phyloP scores from a whole-genome alignment of 768 basidiomycete genomes.

The Podaxis sp. region DNA sequence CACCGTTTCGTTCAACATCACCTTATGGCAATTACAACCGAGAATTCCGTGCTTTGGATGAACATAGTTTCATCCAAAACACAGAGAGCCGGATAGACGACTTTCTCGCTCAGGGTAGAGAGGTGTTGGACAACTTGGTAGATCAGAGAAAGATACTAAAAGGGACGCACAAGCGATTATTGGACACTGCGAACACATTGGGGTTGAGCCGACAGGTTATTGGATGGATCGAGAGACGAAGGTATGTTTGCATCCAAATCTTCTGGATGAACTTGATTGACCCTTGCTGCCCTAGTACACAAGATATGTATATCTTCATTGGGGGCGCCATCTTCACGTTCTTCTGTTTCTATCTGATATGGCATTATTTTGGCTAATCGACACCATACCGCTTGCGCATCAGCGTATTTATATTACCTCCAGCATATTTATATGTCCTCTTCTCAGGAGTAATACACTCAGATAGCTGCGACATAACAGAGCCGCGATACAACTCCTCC shows the following conservation, averaged over 20 bases:
- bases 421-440: background rate
- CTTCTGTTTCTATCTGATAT: constrained; percentile 91
- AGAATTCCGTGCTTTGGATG: constrained; percentile 78
- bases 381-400: background rate
- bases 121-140: constrained; percentile 87
- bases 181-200: constrained; percentile 91
- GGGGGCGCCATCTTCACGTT: constrained; percentile 85
- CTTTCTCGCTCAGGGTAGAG: constrained; percentile 89
- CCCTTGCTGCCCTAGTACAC: constrained; percentile 54
- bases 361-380: constrained; percentile 76
- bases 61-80: constrained; percentile 86
- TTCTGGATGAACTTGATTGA: constrained; percentile 3
- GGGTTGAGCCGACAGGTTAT: constrained; percentile 94
- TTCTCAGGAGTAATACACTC: no score
- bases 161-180: constrained; percentile 83
- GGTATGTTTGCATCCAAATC: constrained; percentile 45
- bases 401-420: background rate
- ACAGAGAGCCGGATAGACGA: constrained; percentile 83
- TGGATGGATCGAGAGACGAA: constrained; percentile 94
- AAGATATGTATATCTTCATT: constrained; percentile 93
- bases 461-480: no score
- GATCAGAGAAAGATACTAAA: constrained; percentile 94
- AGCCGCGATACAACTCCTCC: no score
- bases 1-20: constrained; percentile 73
- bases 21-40: constrained; percentile 54